Percentiles rank a stretch among this genome's conserved stretches.
Evolutionary conservation across 176 grass and related monocot genomes (phyloP).

Genomic region (Oryza meyeriana): DNA sequence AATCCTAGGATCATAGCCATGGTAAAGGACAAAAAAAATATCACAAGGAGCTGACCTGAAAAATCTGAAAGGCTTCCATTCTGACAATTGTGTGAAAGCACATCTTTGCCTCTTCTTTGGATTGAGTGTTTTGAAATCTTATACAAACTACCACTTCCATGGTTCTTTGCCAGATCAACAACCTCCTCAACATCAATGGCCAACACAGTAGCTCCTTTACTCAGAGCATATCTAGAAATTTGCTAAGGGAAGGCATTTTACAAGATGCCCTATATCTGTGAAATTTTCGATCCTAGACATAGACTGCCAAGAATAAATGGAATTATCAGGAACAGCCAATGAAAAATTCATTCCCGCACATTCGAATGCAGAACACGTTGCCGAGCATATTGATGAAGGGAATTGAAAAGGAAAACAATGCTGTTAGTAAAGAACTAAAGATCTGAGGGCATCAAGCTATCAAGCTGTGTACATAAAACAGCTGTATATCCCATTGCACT

Average conservation of each 20-base stretch:
- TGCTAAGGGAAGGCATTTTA: constrained; percentile 52
- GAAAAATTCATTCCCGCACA: neutral
- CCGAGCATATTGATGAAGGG: neutral
- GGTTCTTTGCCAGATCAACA: constrained; percentile 21
- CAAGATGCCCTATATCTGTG: neutral
- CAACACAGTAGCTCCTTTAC: constrained; percentile 63
- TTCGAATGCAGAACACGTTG: neutral
- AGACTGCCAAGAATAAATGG: neutral
- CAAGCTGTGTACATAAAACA: neutral
- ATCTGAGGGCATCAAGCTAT: neutral
- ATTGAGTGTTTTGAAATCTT: constrained; percentile 52
- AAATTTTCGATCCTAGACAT: neutral
- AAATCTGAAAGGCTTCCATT: constrained; percentile 30
- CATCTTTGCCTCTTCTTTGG: constrained; percentile 62
- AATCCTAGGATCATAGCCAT: neutral
- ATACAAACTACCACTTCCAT: constrained; percentile 38
- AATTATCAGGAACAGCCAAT: neutral
- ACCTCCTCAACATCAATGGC: constrained; percentile 69
- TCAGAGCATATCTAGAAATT: constrained; percentile 78
- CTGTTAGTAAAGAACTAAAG: neutral
- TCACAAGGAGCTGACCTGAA: constrained; percentile 23
- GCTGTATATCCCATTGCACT: neutral
- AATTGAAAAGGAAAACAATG: neutral
- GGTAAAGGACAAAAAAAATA: neutral
- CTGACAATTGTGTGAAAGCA: constrained; percentile 27